Conservation (phyloP, 1,284 basidiomycete species). For the Salmacisia buchloeana region DNA sequence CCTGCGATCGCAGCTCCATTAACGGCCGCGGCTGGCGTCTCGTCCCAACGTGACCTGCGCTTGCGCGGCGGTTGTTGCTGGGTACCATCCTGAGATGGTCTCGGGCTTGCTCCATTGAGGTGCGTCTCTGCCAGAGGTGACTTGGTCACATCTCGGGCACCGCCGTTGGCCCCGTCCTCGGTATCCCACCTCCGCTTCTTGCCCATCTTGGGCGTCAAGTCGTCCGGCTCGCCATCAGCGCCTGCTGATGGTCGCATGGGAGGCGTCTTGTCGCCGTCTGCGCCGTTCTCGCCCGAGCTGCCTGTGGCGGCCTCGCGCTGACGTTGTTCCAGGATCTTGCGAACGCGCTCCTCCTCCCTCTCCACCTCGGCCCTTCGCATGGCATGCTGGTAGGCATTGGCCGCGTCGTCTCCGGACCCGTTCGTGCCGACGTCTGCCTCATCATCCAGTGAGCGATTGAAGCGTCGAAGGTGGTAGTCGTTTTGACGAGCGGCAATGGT, state of each 20-base stretch:
- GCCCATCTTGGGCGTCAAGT: slow-evolving; percentile 60
- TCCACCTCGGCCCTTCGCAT: slow-evolving; percentile 89
- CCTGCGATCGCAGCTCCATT: slow-evolving; percentile 49
- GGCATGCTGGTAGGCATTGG: slow-evolving; percentile 84
- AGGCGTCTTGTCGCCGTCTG: slow-evolving; percentile 27
- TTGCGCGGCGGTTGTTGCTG: slow-evolving; percentile 64
- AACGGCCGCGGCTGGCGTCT: slow-evolving; percentile 64
- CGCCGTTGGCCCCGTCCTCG: slow-evolving; percentile 41
- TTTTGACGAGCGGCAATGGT: slow-evolving; percentile 91
- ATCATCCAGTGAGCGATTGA: slow-evolving; percentile 53
- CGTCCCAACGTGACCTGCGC: slow-evolving; percentile 88
- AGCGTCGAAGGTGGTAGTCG: slow-evolving; percentile 91
- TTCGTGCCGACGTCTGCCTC: slow-evolving; percentile 53
- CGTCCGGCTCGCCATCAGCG: slow-evolving; percentile 24
- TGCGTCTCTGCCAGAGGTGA: not conserved
- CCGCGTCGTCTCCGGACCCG: slow-evolving; percentile 64
- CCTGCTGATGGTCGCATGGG: slow-evolving; percentile 24
- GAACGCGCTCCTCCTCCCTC: slow-evolving; percentile 83
- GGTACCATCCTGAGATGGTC: not conserved
- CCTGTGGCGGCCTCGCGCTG: slow-evolving; percentile 62
- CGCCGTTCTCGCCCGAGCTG: slow-evolving; percentile 48
- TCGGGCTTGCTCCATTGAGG: not conserved
- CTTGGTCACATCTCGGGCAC: not conserved
- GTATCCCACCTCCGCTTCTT: slow-evolving; percentile 86
- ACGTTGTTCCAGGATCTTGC: slow-evolving; percentile 75